Percentiles rank a stretch among this genome's conserved stretches.
These are phyloP conservation scores for Tulasnella sp. DNA, from an alignment of 768 basidiomycete species.

Conservation along the genomic window DNA sequence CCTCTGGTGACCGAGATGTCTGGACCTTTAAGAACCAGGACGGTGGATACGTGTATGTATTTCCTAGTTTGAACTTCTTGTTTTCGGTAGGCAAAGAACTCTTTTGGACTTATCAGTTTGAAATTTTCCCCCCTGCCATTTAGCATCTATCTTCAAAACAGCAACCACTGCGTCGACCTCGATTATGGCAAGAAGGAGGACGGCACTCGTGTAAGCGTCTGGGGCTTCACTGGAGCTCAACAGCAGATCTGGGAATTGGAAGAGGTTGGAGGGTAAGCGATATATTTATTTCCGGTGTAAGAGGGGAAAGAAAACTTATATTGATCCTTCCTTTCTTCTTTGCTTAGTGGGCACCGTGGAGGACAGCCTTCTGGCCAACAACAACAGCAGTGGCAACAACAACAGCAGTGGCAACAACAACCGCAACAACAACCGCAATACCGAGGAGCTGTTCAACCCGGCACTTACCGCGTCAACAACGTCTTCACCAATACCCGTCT, in stretches of 20 bases:
- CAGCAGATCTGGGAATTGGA: constrained; percentile 8
- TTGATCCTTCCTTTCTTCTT: neutral
- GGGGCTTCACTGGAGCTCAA: neutral
- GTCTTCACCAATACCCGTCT: neutral
- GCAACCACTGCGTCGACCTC: neutral
- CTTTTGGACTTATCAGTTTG: neutral
- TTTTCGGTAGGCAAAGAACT: neutral
- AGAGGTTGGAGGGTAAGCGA: neutral
- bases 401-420: neutral
- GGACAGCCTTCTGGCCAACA: neutral
- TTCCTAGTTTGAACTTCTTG: neutral
- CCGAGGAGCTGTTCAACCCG: neutral
- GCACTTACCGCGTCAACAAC: constrained; percentile 9
- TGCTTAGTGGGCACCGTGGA: neutral
- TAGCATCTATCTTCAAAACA: neutral
- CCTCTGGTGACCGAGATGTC: neutral
- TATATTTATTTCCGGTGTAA: neutral
- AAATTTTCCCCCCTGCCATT: neutral
- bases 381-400: neutral
- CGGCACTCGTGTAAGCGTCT: constrained; percentile 8
- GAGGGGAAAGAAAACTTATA: neutral
- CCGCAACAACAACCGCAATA: constrained; percentile 7
- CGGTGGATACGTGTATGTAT: neutral
- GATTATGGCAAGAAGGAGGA: neutral
- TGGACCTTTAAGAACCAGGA: neutral